Evolutionary conservation across 148 eudicot species (phyloP).

Genomic region (Heliamphora exappendiculata): DNA sequence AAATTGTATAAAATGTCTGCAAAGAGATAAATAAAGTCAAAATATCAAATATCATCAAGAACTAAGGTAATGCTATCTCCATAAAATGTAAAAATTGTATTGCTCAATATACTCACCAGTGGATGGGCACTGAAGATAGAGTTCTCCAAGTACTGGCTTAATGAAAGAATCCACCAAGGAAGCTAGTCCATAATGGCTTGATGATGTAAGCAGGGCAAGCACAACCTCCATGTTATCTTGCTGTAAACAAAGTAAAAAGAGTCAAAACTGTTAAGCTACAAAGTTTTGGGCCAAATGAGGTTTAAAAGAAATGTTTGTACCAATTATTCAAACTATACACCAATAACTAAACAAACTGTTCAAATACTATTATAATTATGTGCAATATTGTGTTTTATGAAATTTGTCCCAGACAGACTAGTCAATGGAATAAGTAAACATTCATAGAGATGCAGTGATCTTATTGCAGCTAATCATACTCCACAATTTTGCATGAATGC

Average conservation of each 20-base stretch:
- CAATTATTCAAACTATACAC: neutral
- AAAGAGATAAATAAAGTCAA: slow-evolving; percentile 3
- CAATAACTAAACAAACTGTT: neutral
- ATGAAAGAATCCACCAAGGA: slow-evolving; percentile 42
- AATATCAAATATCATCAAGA: neutral
- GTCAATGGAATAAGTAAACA: neutral
- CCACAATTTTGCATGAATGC: neutral
- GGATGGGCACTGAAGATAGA: slow-evolving; percentile 32
- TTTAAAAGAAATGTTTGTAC: neutral
- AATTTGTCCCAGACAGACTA: neutral
- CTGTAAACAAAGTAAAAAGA: slow-evolving; percentile 23
- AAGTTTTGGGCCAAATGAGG: neutral
- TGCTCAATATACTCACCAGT: slow-evolving; percentile 28
- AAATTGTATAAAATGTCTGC: slow-evolving; percentile 23
- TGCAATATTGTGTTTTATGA: neutral
- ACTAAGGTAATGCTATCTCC: neutral
- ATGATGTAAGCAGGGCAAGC: slow-evolving; percentile 52
- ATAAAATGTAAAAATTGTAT: neutral
- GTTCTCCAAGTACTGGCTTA: slow-evolving; percentile 56
- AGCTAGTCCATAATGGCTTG: slow-evolving; percentile 52
- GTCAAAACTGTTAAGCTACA: neutral
- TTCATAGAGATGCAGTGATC: neutral
- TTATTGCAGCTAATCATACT: neutral
- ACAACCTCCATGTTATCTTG: slow-evolving; percentile 28
- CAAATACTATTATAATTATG: neutral